Evolutionary conservation across 2,329 filamentous ascomycete species (phyloP).

Genomic region (Ascochyta viciae-villosae): DNA sequence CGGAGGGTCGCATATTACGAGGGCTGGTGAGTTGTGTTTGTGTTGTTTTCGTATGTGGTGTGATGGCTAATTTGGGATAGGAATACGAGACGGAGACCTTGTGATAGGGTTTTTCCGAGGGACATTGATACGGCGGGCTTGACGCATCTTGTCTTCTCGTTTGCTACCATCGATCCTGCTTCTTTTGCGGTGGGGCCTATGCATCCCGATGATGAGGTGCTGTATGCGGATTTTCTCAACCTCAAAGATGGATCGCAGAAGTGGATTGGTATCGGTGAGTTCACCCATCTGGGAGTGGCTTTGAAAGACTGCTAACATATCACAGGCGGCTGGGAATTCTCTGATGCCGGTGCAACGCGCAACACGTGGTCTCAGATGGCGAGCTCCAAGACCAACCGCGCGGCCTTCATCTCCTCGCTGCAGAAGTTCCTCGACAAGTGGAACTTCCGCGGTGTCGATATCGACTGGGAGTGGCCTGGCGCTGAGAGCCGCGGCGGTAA

Average conservation of each 20-base stretch:
- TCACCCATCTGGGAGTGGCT: background rate
- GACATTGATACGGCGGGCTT: conserved; percentile 32
- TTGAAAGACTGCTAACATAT: background rate
- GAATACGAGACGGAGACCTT: conserved; percentile 28
- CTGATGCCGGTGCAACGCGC: conserved; percentile 42
- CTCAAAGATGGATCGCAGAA: conserved; percentile 22
- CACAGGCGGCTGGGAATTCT: conserved; percentile 50
- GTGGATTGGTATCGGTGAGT: conserved; percentile 27
- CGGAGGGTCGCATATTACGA: conserved; percentile 32
- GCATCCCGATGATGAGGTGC: conserved; percentile 23
- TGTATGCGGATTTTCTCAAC: conserved; percentile 28
- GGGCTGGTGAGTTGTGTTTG: conserved; percentile 20
- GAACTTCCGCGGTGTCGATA: conserved; percentile 53
- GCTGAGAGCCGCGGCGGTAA: conserved; percentile 47
- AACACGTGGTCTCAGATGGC: conserved; percentile 47
- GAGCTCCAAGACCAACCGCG: conserved; percentile 33
- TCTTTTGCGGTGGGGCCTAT: conserved; percentile 35
- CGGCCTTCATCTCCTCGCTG: conserved; percentile 49
- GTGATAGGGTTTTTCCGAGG: conserved; percentile 28
- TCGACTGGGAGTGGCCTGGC: conserved; percentile 56
- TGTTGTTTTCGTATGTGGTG: background rate
- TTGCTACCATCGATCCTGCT: conserved; percentile 51
- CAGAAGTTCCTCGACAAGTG: conserved; percentile 52
- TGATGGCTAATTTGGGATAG: conserved; percentile 8
- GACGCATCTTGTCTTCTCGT: conserved; percentile 46